Conservation (phyloP, 1,284 basidiomycete genomes). For the Apiotrichum brassicae region DNA sequence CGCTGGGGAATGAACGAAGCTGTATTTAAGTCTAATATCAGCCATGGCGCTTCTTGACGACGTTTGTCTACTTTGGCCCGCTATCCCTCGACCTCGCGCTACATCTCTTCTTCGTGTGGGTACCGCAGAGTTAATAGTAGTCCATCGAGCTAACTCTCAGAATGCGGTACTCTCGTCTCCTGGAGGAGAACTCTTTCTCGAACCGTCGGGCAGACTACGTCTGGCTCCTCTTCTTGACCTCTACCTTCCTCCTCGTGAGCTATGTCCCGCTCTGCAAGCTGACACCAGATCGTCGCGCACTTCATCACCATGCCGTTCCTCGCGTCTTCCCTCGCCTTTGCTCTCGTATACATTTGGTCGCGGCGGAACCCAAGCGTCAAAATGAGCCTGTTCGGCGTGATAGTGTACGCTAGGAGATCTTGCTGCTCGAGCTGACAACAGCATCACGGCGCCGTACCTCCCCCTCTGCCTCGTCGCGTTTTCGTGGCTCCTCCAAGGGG, state of each 20-base stretch:
- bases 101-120: conserved; percentile 96
- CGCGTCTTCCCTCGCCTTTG: conserved; percentile 63
- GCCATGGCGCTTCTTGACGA: conserved; percentile 83
- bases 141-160: conserved; percentile 46
- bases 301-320: conserved; percentile 79
- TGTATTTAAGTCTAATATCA: conserved; percentile 46
- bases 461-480: conserved; percentile 83
- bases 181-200: conserved; percentile 92
- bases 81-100: conserved; percentile 92
- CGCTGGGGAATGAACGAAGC: not conserved
- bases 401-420: conserved; percentile 53
- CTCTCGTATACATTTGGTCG: conserved; percentile 95
- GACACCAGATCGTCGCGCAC: conserved; percentile 65
- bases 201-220: conserved; percentile 87
- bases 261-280: not conserved
- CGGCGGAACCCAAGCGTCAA: conserved; percentile 85
- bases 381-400: conserved; percentile 88
- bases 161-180: conserved; percentile 91
- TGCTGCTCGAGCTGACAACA: conserved; percentile 16
- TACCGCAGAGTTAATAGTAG: conserved; percentile 15
- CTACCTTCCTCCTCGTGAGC: conserved; percentile 72
- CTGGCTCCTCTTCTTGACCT: conserved; percentile 77
- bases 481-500: conserved; percentile 80
- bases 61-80: conserved; percentile 92
- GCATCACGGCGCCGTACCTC: conserved; percentile 88